Evolutionary conservation across 2,329 filamentous ascomycete genomes (phyloP), one percentile per base, ranked within the genome.

Genomic region (Cladobotryum mycophilum): DNA sequence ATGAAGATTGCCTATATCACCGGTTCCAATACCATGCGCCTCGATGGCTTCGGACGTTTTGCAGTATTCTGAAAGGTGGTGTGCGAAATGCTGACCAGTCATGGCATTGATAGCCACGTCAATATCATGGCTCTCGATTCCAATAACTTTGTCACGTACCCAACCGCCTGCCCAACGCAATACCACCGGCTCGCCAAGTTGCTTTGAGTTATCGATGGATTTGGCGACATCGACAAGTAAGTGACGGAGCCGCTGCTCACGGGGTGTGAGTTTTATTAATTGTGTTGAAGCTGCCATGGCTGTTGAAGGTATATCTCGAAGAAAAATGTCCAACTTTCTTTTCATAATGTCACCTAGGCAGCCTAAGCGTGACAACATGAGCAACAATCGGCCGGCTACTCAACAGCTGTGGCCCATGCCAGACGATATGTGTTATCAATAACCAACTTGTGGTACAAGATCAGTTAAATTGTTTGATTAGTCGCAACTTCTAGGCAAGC

Each of bases 91-190:
- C 60, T 84, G 83, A 47, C 89, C 89, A 0, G 88, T 93, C 86
- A 93, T 89, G 57, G 78, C 79, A 70, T 90, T 91, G 73, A 95
- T 89, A 48, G 87, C 88, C 7, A 89, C 84, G 65, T 95, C 89
- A 56, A 95, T 91, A 64, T 95, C 89, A 63, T 91, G 78, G 61
- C 85, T 89, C 53, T 76, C 76, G 12, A 83, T 76, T 17, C 82
- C 81, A 4, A 93, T 78, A 2, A 93, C 77, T 70, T 89, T 91
- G 72, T 95, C 89, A 38, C 89, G 84, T 11, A 93, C 88, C 89
- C 89, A 95, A 22, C 89, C 89, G 52, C 89, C 89, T 1, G 89
- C 89, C 79, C 87, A 92, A 45, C 88, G 84, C 42, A 93, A 73
- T 15, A 84, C 73, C 13, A 85, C 65, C 17, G 83, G 76, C 56